Evolutionary conservation across 2,329 filamentous ascomycete species (phyloP).

Genomic region (Paraconiothyrium brasiliense): DNA sequence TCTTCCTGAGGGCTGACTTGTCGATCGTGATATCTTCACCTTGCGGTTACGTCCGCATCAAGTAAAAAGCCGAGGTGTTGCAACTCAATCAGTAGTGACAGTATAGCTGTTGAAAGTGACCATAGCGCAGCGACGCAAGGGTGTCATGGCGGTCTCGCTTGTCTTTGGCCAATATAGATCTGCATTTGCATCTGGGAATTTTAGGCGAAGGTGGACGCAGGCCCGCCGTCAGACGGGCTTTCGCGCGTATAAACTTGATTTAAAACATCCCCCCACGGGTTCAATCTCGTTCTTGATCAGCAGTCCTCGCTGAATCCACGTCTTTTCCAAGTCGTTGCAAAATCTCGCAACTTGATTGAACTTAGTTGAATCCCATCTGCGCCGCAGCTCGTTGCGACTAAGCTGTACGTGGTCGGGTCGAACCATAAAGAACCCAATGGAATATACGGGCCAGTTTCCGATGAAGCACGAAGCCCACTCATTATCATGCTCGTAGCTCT

Average conservation of each 20-base stretch:
- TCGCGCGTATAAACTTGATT: not conserved
- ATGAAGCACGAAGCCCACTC: constrained; percentile 24
- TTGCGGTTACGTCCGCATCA: too few species aligned
- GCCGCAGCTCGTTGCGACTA: constrained; percentile 17
- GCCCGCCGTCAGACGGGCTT: not conserved
- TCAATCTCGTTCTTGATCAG: not conserved
- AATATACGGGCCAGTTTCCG: constrained; percentile 26
- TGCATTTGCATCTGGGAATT: too few species aligned
- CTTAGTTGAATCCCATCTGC: constrained; percentile 20
- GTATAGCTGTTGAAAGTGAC: too few species aligned
- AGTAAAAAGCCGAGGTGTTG: too few species aligned
- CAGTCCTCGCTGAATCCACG: constrained; percentile 8
- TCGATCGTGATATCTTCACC: too few species aligned
- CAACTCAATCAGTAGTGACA: too few species aligned
- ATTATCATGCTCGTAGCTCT: constrained; percentile 13
- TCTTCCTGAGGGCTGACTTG: too few species aligned
- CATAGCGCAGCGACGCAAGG: too few species aligned
- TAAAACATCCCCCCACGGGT: not conserved
- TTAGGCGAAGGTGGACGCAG: too few species aligned
- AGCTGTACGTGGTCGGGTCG: constrained; percentile 18
- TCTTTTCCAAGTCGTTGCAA: constrained; percentile 19
- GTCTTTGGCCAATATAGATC: too few species aligned
- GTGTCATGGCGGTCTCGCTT: too few species aligned
- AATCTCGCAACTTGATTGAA: constrained; percentile 23
- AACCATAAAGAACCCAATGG: constrained; percentile 23